Evolutionary conservation across 129 eudicot genomes (phyloP), one percentile per base, ranked within the genome.

Genomic region (Tanacetum coccineum): DNA sequence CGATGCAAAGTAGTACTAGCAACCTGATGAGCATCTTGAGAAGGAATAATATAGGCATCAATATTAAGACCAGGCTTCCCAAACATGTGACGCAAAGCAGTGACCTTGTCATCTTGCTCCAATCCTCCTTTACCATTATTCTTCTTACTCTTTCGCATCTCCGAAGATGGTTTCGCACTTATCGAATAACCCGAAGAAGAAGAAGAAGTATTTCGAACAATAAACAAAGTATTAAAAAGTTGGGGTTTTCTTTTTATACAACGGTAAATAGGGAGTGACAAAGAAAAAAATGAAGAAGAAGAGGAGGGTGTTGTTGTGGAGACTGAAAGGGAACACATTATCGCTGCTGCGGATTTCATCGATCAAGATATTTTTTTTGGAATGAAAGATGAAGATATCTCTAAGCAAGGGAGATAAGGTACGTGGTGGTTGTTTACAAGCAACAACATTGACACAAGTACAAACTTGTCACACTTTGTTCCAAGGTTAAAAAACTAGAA

Each of bases 1-100:
- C 1, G 25, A 22, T 22, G 25, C 25, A 22, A 22, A 22, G 25
- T 22, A 22, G 25, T 22, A 22, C 1, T 22, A 22, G 25, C 2
- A 22, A 88, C 98, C 96, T 93, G 98, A 79, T 93, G 96, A 39
- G 98, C 95, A 63, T 93, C 98, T 67, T 93, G 96, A n/a, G 98
- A 93, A 70, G 98, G 98, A 53, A 93, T 84, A 18, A 93, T 88
- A 73, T 91, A 91, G 44, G 96, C 97, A 59, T 91, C 97, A 36
- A 91, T 81, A 22, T 70, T 62, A 15, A 90, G 56, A 26, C 82
- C 82, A 14, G 97, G 95, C 71, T 73, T 82, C 42, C 80, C 30
- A 71, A 93, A 93, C 15, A 88, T 78, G 70, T 77, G 74, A n/a
- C 98, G 91, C 3, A 93, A 71, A 14, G 87, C 89, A 3, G 59